A percentile compares a stretch with the other conserved stretches of the same genome.
Conservation (phyloP, 179 eudicot species). For the Spergularia azorica region DNA sequence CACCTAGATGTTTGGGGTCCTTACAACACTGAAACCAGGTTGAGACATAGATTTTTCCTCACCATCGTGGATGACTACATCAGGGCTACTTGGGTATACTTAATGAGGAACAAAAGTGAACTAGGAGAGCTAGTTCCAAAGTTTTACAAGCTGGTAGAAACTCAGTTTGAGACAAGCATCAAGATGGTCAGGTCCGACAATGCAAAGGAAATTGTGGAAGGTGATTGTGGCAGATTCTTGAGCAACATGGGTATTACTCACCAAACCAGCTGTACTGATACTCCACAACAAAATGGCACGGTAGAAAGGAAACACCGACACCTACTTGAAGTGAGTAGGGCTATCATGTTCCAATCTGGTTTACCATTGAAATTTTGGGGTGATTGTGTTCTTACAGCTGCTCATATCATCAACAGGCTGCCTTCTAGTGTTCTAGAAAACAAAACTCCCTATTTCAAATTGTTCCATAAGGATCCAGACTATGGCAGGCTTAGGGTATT, state of each 20-base stretch:
- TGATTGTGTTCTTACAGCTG: neutral
- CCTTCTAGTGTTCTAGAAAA: neutral
- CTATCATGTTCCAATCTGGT: neutral
- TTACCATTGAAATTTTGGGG: neutral
- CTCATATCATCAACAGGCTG: neutral
- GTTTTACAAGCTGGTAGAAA: neutral
- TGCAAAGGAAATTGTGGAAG: neutral
- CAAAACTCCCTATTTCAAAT: neutral
- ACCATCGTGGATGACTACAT: neutral
- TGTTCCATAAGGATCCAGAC: neutral
- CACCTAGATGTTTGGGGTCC: constrained; percentile 13
- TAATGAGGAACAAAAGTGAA: neutral
- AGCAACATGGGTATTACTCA: neutral
- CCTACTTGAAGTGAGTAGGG: neutral
- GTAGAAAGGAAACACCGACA: neutral
- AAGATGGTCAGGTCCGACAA: neutral
- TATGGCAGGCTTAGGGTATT: too few species aligned
- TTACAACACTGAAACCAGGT: neutral
- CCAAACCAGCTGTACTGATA: neutral
- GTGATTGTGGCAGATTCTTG: neutral
- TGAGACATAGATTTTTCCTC: neutral
- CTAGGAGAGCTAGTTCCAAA: too few species aligned
- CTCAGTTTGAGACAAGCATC: neutral
- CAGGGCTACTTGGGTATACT: neutral
- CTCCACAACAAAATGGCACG: neutral